Base-by-base conservation (phyloP, 176 grass and related monocot genomes). In the Echinochloa phyllopogon region DNA sequence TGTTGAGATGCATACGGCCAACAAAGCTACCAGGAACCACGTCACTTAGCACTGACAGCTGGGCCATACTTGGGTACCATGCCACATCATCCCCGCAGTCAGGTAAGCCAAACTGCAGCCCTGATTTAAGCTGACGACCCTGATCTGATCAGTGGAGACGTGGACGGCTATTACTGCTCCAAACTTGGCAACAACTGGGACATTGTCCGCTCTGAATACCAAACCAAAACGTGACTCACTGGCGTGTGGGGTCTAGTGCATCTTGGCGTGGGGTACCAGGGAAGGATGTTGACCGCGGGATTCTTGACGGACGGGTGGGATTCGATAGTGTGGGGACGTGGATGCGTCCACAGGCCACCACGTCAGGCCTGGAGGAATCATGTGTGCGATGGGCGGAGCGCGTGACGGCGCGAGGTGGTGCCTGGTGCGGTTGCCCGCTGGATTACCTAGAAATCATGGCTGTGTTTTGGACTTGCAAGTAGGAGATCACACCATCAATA, bases 221-320 rank as follows among this genome's bases (percentile, higher is more conserved):
- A 5, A 29, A 70, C 64, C 4, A 4, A 1, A 5, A 5, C 4
- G 41, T 33, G 20, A n/a, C 13, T 10, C 62, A 10, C 86, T 82
- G 86, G 38, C 59, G 41, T 82, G 78, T 50, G 62, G 86, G 85
- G 13, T 5, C 50, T 14, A 10, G 1, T 53, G 21, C 23, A 36
- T 43, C 57, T 49, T 38, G 41, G 45, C 57, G 48, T 20, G 2
- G 12, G 15, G 20, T 3, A 42, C 1, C 52, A 33, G 57, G n/a
- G 7, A 48, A 72, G 23, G 69, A 56, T 10, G 47, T 15, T 80
- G 76, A 40, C 85, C 65, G 8, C 18, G 5, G 58, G 77, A 29
- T 87, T 61, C 10, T 24, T 36, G 52, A 76, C 21, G 50, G 29
- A 87, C 62, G 78, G 79, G 12, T 20, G 24, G 20, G 78, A 87